These are phyloP conservation scores for Paraleonurus japonicus DNA, from an alignment of 257 asterid species.

Conservation along the genomic window DNA sequence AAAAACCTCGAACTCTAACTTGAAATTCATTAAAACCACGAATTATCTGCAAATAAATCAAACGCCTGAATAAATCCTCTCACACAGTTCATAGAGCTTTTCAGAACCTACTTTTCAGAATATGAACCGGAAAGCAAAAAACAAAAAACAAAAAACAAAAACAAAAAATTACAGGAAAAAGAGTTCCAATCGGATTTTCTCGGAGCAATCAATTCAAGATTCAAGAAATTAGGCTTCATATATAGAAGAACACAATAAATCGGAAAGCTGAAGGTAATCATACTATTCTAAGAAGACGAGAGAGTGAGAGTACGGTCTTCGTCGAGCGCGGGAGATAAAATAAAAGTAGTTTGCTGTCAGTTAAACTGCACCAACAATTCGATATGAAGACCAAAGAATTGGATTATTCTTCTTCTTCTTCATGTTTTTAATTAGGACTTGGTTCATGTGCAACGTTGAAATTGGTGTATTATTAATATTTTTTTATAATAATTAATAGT, in stretches of 20 bases:
- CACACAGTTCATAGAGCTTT: not conserved
- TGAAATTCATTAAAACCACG: not conserved
- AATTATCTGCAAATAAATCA: not conserved
- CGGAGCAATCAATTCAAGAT: not conserved
- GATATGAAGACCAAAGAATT: not conserved
- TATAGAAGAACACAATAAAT: not conserved
- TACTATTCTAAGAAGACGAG: constrained; percentile 1
- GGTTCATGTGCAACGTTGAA: too few species aligned
- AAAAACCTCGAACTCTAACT: not conserved
- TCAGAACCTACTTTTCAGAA: not conserved
- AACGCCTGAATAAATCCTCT: not conserved
- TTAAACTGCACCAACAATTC: too few species aligned
- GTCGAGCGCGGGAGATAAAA: too few species aligned
- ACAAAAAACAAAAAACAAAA: too few species aligned
- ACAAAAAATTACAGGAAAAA: not conserved
- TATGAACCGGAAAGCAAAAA: not conserved
- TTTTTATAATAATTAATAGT: too few species aligned
- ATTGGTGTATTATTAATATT: too few species aligned
- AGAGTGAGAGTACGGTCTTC: not conserved
- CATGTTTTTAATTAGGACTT: too few species aligned
- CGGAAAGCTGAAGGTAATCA: not conserved
- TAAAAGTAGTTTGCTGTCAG: too few species aligned
- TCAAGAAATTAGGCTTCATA: not conserved
- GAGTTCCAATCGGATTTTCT: not conserved
- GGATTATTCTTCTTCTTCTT: too few species aligned